Evolutionary conservation across 2,329 filamentous ascomycete genomes (phyloP).

Genomic region (Diplocarpon rosae): DNA sequence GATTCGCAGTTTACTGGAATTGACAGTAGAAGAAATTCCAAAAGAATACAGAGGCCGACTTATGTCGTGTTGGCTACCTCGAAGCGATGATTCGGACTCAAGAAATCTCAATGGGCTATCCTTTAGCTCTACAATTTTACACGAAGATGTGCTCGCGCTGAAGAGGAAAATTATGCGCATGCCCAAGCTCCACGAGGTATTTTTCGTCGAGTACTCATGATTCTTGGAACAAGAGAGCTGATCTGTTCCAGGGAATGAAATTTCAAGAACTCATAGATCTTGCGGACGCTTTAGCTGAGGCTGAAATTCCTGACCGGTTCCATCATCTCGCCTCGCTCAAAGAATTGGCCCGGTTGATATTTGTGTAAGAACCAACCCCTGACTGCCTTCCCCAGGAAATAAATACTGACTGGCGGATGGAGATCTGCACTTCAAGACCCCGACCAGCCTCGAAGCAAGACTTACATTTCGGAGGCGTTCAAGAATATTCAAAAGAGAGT

Average conservation of each 20-base stretch:
- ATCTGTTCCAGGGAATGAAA: constrained; percentile 20
- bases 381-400: not conserved
- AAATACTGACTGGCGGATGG: not conserved
- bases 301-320: constrained; percentile 2
- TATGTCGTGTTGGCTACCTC: constrained; percentile 26
- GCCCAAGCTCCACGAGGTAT: constrained; percentile 39
- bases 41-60: constrained; percentile 35
- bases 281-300: constrained; percentile 18
- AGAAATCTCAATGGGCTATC: not conserved
- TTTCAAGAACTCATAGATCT: constrained; percentile 30
- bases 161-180: constrained; percentile 38
- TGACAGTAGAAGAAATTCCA: constrained; percentile 30
- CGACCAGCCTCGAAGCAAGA: constrained; percentile 21
- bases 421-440: constrained; percentile 3
- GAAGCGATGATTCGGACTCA: not conserved
- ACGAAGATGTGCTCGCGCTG: constrained; percentile 32
- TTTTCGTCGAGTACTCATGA: not conserved
- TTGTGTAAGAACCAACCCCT: constrained; percentile 15
- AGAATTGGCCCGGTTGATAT: constrained; percentile 19
- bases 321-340: constrained; percentile 17
- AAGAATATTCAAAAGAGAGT: constrained; percentile 18
- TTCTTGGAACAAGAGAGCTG: not conserved
- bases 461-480: constrained; percentile 19
- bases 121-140: constrained; percentile 7
- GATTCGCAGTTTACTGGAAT: constrained; percentile 17